Percentiles rank a stretch among this genome's conserved stretches.
These are phyloP conservation scores for Cnidoscolus chayamansa DNA, from an alignment of 441 rosid genomes.

Conservation along the genomic window DNA sequence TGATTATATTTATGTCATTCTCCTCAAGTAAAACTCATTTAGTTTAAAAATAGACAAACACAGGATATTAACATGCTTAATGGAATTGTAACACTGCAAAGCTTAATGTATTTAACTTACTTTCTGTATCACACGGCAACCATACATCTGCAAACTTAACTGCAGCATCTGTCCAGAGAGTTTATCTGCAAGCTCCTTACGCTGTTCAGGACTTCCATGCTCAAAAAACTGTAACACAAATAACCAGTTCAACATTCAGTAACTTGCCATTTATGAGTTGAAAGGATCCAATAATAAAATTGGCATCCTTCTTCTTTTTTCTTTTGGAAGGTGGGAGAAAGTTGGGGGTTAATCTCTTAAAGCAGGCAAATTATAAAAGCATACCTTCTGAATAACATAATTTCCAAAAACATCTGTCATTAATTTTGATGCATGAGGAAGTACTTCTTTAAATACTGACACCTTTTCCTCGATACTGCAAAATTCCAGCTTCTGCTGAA, in stretches of 20 bases:
- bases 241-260: background rate
- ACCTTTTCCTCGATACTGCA: slow-evolving; percentile 56
- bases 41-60: background rate
- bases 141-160: slow-evolving; percentile 78
- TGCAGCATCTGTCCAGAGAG: slow-evolving; percentile 63
- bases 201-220: slow-evolving; percentile 56
- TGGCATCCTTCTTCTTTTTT: background rate
- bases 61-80: background rate
- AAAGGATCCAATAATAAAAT: background rate
- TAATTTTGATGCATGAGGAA: slow-evolving; percentile 57
- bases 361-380: slow-evolving; percentile 12
- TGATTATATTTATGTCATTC: background rate
- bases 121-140: slow-evolving; percentile 86
- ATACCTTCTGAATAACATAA: slow-evolving; percentile 74
- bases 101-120: slow-evolving; percentile 27
- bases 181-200: slow-evolving; percentile 64
- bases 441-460: slow-evolving; percentile 60
- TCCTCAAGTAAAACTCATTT: background rate
- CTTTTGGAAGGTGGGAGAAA: background rate
- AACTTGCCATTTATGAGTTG: background rate
- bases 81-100: background rate
- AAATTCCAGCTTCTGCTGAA: slow-evolving; percentile 68
- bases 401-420: slow-evolving; percentile 83
- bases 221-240: slow-evolving; percentile 54
- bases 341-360: background rate